Evolutionary conservation across 2,329 filamentous ascomycete species (phyloP).

Genomic region (Pseudofabraea citricarpa): DNA sequence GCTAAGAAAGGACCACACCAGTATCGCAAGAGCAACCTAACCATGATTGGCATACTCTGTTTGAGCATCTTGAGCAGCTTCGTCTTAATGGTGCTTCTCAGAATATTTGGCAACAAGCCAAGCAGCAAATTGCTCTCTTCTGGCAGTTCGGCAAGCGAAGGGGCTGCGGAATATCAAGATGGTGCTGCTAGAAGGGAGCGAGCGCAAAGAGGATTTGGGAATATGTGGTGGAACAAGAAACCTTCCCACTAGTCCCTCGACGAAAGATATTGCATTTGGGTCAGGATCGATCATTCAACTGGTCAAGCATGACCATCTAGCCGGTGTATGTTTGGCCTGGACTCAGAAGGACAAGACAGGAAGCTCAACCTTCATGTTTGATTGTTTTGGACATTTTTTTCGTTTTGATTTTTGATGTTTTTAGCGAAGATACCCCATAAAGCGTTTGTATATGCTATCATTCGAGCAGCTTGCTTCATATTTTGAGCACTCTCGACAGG

Average conservation of each 20-base stretch:
- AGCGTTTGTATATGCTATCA: constrained; percentile 49
- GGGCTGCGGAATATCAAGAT: constrained; percentile 44
- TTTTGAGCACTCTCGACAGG: constrained; percentile 26
- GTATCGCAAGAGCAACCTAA: constrained; percentile 78
- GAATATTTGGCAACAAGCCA: constrained; percentile 48
- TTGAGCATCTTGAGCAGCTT: constrained; percentile 71
- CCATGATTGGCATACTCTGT: constrained; percentile 82
- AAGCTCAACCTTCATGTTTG: constrained; percentile 20
- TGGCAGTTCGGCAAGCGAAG: constrained; percentile 32
- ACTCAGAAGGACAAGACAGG: too few relatives aligned
- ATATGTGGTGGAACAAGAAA: constrained; percentile 26
- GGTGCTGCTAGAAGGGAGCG: constrained; percentile 55
- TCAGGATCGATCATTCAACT: constrained; percentile 20
- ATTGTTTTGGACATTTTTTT: not conserved
- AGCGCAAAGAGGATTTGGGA: constrained; percentile 53
- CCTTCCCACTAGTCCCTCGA: constrained; percentile 2
- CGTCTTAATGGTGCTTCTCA: constrained; percentile 64
- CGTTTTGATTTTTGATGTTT: not conserved
- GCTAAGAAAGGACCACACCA: constrained; percentile 60
- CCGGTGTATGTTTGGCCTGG: constrained; percentile 1
- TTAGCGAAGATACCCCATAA: constrained; percentile 41
- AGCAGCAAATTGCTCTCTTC: constrained; percentile 39
- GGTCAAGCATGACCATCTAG: not conserved
- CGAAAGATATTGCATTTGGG: not conserved
- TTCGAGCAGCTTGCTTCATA: constrained; percentile 22